Percentiles rank a stretch among this genome's conserved stretches.
Conservation (phyloP, 1,284 basidiomycete genomes). For the Ceratobasidium sp. region DNA sequence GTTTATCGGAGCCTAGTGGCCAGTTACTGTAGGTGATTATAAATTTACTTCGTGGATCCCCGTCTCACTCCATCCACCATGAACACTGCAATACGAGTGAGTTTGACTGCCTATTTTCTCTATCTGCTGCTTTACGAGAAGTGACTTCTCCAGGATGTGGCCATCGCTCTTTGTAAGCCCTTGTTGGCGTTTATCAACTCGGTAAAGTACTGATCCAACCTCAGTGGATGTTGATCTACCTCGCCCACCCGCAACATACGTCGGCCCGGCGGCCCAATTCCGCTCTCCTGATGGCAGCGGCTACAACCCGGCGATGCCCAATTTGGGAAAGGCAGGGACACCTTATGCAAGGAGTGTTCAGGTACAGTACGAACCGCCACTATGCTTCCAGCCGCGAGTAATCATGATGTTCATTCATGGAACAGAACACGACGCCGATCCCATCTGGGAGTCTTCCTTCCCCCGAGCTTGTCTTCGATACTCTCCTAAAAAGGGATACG, state of each 20-base stretch:
- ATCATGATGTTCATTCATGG: background rate
- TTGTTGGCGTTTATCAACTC: constrained; percentile 8
- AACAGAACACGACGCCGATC: constrained; percentile 16
- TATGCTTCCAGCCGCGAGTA: background rate
- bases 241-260: constrained; percentile 72
- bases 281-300: constrained; percentile 55
- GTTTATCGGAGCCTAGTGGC: no score
- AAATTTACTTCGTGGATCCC: no score
- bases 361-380: constrained; percentile 39
- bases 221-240: constrained; percentile 74
- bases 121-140: no score
- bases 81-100: no score
- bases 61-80: no score
- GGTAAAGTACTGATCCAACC: constrained; percentile 4
- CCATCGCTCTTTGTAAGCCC: constrained; percentile 62
- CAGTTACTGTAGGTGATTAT: no score
- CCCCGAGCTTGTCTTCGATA: constrained; percentile 54
- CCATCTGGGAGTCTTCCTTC: constrained; percentile 52
- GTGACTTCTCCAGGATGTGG: constrained; percentile 64
- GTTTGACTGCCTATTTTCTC: no score
- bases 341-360: constrained; percentile 51
- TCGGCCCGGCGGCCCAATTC: constrained; percentile 57
- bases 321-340: constrained; percentile 53
- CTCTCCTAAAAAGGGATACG: constrained; percentile 52
- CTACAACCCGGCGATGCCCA: constrained; percentile 54